Percentiles rank a stretch among this genome's conserved stretches.
Evolutionary conservation across 805 yeast genomes (phyloP).

Genomic region (Starmerella floricola): DNA sequence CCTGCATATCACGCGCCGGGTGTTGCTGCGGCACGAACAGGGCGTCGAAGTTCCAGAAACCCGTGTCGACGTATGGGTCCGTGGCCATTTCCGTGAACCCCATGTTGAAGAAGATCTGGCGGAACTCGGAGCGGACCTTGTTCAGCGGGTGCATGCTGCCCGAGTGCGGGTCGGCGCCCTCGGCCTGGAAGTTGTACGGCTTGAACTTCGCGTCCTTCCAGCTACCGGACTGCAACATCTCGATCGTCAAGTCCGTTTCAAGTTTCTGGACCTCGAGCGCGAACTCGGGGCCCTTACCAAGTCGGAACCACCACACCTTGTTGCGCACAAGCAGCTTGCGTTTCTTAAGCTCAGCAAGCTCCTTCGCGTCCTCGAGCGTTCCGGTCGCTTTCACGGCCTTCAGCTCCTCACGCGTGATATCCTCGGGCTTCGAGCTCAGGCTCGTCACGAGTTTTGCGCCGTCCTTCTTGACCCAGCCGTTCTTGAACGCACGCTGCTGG

Average conservation of each 20-base stretch:
- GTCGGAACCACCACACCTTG: constrained; percentile 62
- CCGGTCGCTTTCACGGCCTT: constrained; percentile 41
- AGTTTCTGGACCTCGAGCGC: constrained; percentile 64
- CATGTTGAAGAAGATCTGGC: constrained; percentile 94
- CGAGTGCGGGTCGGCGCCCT: constrained; percentile 72
- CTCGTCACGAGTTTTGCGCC: constrained; percentile 63
- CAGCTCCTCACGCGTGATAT: constrained; percentile 51
- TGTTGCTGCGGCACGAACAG: constrained; percentile 97
- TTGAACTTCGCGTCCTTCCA: constrained; percentile 82
- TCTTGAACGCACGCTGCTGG: constrained; percentile 94
- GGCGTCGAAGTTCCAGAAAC: constrained; percentile 98
- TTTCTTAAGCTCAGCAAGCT: constrained; percentile 76
- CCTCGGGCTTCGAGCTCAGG: constrained; percentile 45
- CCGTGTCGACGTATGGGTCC: constrained; percentile 93
- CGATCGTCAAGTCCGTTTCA: constrained; percentile 90
- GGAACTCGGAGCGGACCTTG: constrained; percentile 94
- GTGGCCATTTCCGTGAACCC: constrained; percentile 99
- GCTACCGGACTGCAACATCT: constrained; percentile 70
- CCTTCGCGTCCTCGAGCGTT: constrained; percentile 55
- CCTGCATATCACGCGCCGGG: constrained; percentile 98
- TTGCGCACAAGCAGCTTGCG: constrained; percentile 69
- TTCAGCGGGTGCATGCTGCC: constrained; percentile 96
- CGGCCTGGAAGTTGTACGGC: constrained; percentile 90
- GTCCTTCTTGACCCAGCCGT: constrained; percentile 87
- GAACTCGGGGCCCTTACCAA: constrained; percentile 74